A percentile compares a stretch with the other conserved stretches of the same genome.
Evolutionary conservation across 116 monocot genomes (phyloP).

Genomic region (Cymodocea nodosa): DNA sequence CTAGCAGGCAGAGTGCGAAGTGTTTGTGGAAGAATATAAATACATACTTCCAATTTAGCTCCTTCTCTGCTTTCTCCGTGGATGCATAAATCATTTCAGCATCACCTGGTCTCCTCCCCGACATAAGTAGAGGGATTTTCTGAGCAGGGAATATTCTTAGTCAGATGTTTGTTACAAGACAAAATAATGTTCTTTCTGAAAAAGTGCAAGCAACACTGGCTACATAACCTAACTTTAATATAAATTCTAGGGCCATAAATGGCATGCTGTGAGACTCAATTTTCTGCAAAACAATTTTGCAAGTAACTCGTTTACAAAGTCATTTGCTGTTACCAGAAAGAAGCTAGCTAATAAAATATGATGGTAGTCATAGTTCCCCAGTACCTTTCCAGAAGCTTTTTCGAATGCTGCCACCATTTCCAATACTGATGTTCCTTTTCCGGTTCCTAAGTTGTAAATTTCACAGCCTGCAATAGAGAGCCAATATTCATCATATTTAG

Average conservation of each 20-base stretch:
- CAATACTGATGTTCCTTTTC: conserved; percentile 89
- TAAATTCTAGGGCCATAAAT: too few relatives aligned
- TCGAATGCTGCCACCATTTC: conserved; percentile 97
- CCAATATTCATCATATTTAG: too few relatives aligned
- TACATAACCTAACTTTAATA: too few relatives aligned
- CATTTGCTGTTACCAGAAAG: too few relatives aligned
- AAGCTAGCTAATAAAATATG: too few relatives aligned
- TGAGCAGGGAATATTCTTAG: conserved; percentile 9
- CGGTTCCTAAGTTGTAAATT: conserved; percentile 90
- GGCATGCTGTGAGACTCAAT: too few relatives aligned
- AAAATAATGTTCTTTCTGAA: too few relatives aligned
- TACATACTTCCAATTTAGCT: conserved; percentile 77
- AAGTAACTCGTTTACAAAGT: too few relatives aligned
- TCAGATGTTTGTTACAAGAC: too few relatives aligned
- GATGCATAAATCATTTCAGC: conserved; percentile 78
- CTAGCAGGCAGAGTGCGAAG: too few relatives aligned
- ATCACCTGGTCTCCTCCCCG: conserved; percentile 71
- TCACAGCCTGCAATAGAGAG: conserved; percentile 54
- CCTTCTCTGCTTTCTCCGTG: conserved; percentile 71
- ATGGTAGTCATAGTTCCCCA: not conserved
- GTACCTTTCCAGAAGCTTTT: conserved; percentile 94
- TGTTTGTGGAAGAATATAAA: not conserved
- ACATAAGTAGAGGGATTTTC: conserved; percentile 77
- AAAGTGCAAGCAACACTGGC: too few relatives aligned
- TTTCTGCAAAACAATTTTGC: too few relatives aligned